Evolutionary conservation across 176 grass and related monocot species (phyloP).

Genomic region (Paspalum vaginatum): DNA sequence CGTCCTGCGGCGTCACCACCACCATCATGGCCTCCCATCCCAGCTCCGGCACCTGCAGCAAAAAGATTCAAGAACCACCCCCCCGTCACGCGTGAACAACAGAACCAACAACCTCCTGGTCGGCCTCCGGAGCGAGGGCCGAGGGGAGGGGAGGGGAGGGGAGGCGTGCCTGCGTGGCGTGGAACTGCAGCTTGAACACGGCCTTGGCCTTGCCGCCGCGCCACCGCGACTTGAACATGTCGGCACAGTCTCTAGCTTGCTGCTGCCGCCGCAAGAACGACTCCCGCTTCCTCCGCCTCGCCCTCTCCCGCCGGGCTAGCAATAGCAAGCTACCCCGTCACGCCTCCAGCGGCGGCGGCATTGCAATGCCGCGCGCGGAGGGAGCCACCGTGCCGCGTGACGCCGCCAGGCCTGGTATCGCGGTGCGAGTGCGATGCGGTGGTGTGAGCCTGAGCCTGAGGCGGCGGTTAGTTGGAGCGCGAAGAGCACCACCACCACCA

Average conservation of each 20-base stretch:
- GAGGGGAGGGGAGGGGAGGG: not conserved
- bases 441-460: not conserved
- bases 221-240: slow-evolving; percentile 95
- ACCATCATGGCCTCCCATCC: slow-evolving; percentile 83
- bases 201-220: slow-evolving; percentile 80
- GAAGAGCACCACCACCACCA: slow-evolving; percentile 3
- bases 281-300: not conserved
- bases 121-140: too few relatives aligned
- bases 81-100: slow-evolving; percentile 31
- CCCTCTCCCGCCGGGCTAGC: not conserved
- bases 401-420: slow-evolving; percentile 37
- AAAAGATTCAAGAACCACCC: not conserved
- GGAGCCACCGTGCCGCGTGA: slow-evolving; percentile 23
- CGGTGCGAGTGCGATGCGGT: slow-evolving; percentile 39
- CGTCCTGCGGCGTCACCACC: slow-evolving; percentile 76
- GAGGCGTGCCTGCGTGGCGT: slow-evolving; percentile 66
- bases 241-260: not conserved
- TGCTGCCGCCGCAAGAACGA: not conserved
- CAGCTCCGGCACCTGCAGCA: slow-evolving; percentile 57
- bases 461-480: slow-evolving; percentile 34
- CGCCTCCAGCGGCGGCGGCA: slow-evolving; percentile 35
- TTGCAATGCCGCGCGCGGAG: slow-evolving; percentile 53
- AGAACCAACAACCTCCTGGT: too few relatives aligned
- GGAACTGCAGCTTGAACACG: slow-evolving; percentile 94
- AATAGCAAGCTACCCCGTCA: slow-evolving; percentile 3